These are phyloP conservation scores for Rhinocladiella mackenziei DNA, from an alignment of 2,329 filamentous ascomycete species.

Conservation along the genomic window DNA sequence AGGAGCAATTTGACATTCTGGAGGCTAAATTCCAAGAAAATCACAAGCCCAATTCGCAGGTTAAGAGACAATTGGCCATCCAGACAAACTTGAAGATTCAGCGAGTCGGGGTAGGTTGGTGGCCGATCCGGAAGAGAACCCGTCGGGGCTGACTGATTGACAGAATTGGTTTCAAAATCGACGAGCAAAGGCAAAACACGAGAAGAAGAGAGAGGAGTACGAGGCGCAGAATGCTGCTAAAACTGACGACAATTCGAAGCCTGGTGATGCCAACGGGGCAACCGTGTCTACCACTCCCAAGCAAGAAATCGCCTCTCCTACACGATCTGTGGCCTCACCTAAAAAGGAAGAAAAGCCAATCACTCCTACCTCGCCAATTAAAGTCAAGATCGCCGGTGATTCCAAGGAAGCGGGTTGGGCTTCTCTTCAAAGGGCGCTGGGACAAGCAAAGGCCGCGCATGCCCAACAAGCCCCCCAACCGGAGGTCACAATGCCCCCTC, in stretches of 20 bases:
- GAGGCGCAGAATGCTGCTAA: slow-evolving; percentile 30
- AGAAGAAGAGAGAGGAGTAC: slow-evolving; percentile 48
- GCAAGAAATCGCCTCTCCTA: slow-evolving; percentile 32
- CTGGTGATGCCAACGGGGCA: slow-evolving; percentile 2
- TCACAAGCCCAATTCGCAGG: slow-evolving; percentile 49
- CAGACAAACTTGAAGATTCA: slow-evolving; percentile 48
- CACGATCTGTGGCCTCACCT: slow-evolving; percentile 29
- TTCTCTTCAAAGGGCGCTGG: slow-evolving; percentile 44
- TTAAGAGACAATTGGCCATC: slow-evolving; percentile 48
- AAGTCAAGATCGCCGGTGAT: slow-evolving; percentile 30
- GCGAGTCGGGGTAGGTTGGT: slow-evolving; percentile 46
- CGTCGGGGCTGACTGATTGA: slow-evolving; percentile 16
- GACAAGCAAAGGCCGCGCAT: slow-evolving; percentile 40
- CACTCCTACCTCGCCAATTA: slow-evolving; percentile 8
- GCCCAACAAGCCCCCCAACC: slow-evolving; percentile 26
- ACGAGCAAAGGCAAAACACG: slow-evolving; percentile 50
- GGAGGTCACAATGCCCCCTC: slow-evolving; percentile 15
- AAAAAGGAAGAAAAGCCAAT: slow-evolving; percentile 38
- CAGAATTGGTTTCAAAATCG: slow-evolving; percentile 54
- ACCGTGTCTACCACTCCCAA: slow-evolving; percentile 11
- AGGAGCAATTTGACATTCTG: slow-evolving; percentile 49
- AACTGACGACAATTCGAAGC: slow-evolving; percentile 1
- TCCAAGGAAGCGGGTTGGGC: slow-evolving; percentile 42
- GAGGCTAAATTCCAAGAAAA: slow-evolving; percentile 49
- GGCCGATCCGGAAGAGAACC: not conserved